A percentile compares a stretch with the other conserved stretches of the same genome.
Conservation (phyloP, 2,329 filamentous ascomycete species). For the Apiospora kogelbergensis region DNA sequence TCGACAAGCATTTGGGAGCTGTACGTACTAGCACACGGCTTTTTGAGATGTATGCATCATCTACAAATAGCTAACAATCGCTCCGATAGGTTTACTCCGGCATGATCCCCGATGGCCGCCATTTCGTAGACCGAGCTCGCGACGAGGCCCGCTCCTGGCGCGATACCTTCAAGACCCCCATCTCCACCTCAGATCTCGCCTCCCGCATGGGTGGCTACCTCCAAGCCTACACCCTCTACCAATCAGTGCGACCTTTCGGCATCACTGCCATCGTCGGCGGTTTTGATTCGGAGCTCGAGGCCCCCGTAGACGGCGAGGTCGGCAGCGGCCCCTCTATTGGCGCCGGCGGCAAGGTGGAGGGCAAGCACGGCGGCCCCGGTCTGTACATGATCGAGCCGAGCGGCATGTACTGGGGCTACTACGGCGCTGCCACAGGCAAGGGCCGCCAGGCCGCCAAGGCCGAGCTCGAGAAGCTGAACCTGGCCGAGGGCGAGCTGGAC, state of each 20-base stretch:
- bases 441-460: slow-evolving; percentile 96
- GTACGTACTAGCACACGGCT: slow-evolving; percentile 54
- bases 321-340: slow-evolving; percentile 77
- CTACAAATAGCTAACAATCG: neutral
- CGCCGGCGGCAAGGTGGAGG: slow-evolving; percentile 76
- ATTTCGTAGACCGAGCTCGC: slow-evolving; percentile 91
- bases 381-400: slow-evolving; percentile 99
- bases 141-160: slow-evolving; percentile 93
- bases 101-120: slow-evolving; percentile 89
- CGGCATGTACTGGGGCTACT: slow-evolving; percentile 98
- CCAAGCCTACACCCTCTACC: slow-evolving; percentile 97
- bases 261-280: slow-evolving; percentile 93
- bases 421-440: slow-evolving; percentile 95
- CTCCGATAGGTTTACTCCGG: slow-evolving; percentile 80
- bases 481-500: slow-evolving; percentile 73
- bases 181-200: slow-evolving; percentile 83
- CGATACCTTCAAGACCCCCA: slow-evolving; percentile 90
- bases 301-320: slow-evolving; percentile 87
- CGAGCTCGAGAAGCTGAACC: slow-evolving; percentile 95
- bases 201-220: slow-evolving; percentile 94
- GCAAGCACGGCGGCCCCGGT: slow-evolving; percentile 82
- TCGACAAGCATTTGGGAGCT: slow-evolving; percentile 91
- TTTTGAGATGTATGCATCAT: neutral
- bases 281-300: slow-evolving; percentile 85
- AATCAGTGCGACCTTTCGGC: slow-evolving; percentile 93